These are phyloP conservation scores for Panicum hallii DNA, from an alignment of 202 grass and related monocot species.

Conservation along the genomic window DNA sequence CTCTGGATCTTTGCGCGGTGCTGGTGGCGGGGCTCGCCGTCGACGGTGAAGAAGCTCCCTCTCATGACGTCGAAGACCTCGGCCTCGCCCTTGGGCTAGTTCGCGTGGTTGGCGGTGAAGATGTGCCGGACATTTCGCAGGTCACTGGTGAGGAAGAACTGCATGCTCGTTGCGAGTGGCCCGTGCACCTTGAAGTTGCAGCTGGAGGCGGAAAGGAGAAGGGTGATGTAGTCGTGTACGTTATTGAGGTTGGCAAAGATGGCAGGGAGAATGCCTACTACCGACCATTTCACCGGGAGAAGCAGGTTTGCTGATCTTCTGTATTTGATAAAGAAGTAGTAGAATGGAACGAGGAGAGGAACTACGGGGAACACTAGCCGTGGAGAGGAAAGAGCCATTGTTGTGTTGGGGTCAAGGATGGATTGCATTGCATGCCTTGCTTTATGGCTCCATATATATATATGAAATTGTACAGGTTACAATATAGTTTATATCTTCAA, in stretches of 20 bases:
- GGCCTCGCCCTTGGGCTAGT: conserved; percentile 29
- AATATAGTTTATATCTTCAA: too few species aligned
- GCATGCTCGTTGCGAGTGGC: not conserved
- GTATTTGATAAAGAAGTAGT: not conserved
- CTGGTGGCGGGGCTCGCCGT: conserved; percentile 30
- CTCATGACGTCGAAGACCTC: conserved; percentile 49
- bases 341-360: not conserved
- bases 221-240: not conserved
- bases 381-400: too few species aligned
- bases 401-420: too few species aligned
- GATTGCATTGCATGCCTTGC: not conserved
- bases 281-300: not conserved
- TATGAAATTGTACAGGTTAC: too few species aligned
- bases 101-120: conserved; percentile 11
- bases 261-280: conserved; percentile 12
- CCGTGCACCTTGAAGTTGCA: conserved; percentile 10
- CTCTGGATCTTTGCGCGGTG: conserved; percentile 26
- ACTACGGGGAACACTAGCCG: not conserved
- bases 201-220: not conserved
- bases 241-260: not conserved
- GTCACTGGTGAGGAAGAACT: not conserved
- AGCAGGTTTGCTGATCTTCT: not conserved
- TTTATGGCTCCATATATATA: too few species aligned
- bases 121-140: conserved; percentile 22
- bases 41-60: conserved; percentile 46